Percentiles rank a stretch among this genome's conserved stretches.
These are phyloP conservation scores for Elymus sibiricus DNA, from an alignment of 176 grass and related monocot genomes.

Conservation along the genomic window DNA sequence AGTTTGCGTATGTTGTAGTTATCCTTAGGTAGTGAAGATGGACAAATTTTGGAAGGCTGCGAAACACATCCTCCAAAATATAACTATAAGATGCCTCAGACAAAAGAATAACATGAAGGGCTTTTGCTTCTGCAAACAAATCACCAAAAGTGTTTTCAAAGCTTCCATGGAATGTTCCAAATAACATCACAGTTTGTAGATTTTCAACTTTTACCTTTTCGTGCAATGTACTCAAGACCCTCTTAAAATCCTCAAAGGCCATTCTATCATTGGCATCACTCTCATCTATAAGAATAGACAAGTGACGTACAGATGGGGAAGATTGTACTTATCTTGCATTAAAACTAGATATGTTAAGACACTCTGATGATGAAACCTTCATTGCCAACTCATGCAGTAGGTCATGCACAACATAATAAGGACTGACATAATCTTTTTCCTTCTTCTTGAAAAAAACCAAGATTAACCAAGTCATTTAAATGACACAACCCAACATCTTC, in stretches of 20 bases:
- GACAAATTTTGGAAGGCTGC: too few relatives aligned
- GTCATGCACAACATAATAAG: slow-evolving; percentile 23
- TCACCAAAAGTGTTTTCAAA: neutral
- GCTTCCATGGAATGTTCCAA: neutral
- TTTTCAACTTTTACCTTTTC: neutral
- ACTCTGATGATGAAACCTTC: neutral
- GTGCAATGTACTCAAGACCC: too few relatives aligned
- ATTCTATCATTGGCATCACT: too few relatives aligned
- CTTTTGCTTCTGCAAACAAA: neutral
- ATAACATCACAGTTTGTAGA: slow-evolving; percentile 4
- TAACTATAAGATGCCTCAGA: too few relatives aligned
- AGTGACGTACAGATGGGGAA: too few relatives aligned
- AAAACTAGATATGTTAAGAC: too few relatives aligned
- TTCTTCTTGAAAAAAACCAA: neutral
- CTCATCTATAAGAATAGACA: too few relatives aligned
- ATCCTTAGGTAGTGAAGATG: too few relatives aligned
- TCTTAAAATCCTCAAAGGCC: too few relatives aligned
- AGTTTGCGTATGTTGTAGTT: too few relatives aligned
- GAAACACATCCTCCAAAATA: too few relatives aligned
- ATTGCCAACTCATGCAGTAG: slow-evolving; percentile 8
- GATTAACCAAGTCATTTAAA: neutral
- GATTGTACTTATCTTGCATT: too few relatives aligned
- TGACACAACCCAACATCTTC: neutral
- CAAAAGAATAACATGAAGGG: neutral
- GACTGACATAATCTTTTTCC: accelerated